phyloP scores from a whole-genome alignment of 306 rosid species.

The Purshia tridentata region DNA sequence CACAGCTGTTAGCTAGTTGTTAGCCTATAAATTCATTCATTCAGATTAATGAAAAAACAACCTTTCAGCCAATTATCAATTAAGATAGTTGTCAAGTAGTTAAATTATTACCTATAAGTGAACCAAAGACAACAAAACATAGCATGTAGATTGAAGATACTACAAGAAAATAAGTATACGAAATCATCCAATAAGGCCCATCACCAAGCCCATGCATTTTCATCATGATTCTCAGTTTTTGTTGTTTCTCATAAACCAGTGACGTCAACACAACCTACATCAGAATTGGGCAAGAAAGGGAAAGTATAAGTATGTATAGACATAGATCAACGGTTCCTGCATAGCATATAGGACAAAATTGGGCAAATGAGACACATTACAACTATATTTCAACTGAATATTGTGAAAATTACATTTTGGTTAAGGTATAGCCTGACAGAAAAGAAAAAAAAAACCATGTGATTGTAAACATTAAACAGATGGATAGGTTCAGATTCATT shows the following conservation, averaged over 20 bases:
- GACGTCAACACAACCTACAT: slow-evolving; percentile 65
- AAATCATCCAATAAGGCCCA: slow-evolving; percentile 88
- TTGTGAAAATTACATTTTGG: neutral
- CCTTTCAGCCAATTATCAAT: no score
- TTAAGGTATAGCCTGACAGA: neutral
- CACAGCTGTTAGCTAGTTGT: no score
- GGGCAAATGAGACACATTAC: neutral
- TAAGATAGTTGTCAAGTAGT: slow-evolving; percentile 5
- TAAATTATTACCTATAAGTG: slow-evolving; percentile 56
- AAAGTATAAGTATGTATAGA: neutral
- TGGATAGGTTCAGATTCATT: neutral
- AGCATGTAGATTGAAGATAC: slow-evolving; percentile 73
- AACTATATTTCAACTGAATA: neutral
- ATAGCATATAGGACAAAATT: neutral
- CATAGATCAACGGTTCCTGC: neutral
- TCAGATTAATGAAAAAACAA: no score
- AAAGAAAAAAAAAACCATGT: neutral
- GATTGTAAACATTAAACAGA: neutral
- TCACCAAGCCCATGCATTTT: slow-evolving; percentile 99
- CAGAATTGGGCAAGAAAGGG: slow-evolving; percentile 1
- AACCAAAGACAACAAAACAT: slow-evolving; percentile 84
- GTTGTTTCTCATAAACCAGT: slow-evolving; percentile 79
- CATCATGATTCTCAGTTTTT: slow-evolving; percentile 93
- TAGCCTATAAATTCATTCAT: no score
- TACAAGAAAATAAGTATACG: slow-evolving; percentile 70